These are phyloP conservation scores for Globisporangium viniferum DNA, from an alignment of 352 stramenopile species.

Conservation along the genomic window DNA sequence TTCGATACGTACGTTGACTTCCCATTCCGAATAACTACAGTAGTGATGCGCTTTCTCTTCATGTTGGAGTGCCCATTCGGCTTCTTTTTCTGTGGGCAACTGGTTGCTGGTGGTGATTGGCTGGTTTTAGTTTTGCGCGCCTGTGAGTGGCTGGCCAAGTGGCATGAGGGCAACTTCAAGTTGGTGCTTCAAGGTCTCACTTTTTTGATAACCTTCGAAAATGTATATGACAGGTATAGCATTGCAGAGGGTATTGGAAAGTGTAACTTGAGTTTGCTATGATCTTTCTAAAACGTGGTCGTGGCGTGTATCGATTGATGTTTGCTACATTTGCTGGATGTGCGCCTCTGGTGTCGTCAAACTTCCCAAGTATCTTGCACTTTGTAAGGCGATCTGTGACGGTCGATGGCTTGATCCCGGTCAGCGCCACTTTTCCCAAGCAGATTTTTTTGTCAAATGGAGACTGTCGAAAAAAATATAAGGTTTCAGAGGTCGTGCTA, in stretches of 20 bases:
- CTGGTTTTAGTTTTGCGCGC: slow-evolving; percentile 13
- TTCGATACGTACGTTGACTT: not conserved
- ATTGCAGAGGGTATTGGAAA: not conserved
- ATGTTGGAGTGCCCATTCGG: not conserved
- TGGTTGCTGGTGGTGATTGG: not conserved
- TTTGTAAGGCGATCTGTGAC: slow-evolving; percentile 2
- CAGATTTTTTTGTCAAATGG: slow-evolving; percentile 2
- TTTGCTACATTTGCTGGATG: not conserved
- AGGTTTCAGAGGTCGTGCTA: not conserved
- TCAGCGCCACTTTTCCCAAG: not conserved
- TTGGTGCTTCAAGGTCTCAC: slow-evolving; percentile 7
- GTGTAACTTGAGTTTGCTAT: not conserved
- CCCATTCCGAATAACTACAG: not conserved
- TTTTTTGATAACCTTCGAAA: not conserved
- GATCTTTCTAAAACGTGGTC: not conserved
- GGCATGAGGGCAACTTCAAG: slow-evolving; percentile 11
- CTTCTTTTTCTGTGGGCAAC: not conserved
- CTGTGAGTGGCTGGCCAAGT: slow-evolving; percentile 8
- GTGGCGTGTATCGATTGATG: not conserved
- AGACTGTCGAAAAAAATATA: not conserved
- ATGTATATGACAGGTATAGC: not conserved
- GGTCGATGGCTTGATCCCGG: not conserved
- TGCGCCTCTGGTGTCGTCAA: not conserved
- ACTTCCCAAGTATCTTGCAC: not conserved
- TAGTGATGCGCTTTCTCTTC: not conserved